phyloP scores from a whole-genome alignment of 2,329 filamentous ascomycete species.

The Exophiala alcalophila region DNA sequence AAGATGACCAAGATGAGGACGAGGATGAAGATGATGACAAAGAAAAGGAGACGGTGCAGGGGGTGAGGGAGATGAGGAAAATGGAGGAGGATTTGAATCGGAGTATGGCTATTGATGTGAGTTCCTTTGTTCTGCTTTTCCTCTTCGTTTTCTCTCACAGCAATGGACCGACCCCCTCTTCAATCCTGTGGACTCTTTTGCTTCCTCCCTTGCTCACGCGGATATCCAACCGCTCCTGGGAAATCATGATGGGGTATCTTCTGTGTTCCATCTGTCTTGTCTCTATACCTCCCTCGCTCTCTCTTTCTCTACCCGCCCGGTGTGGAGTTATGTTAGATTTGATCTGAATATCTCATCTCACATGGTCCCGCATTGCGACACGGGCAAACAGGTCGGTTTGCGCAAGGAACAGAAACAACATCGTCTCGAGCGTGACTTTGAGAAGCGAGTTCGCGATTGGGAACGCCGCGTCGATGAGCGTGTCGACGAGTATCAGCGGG shows the following conservation, averaged over 20 bases:
- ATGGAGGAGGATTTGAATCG: constrained; percentile 14
- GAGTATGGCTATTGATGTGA: constrained; percentile 22
- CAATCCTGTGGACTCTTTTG: too few relatives aligned
- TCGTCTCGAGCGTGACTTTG: constrained; percentile 20
- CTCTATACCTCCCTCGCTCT: too few relatives aligned
- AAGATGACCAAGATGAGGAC: constrained; percentile 2
- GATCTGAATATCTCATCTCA: too few relatives aligned
- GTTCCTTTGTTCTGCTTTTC: constrained; percentile 4
- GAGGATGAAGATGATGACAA: constrained; percentile 2
- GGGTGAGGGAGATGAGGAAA: constrained; percentile 1
- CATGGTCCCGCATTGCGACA: background rate
- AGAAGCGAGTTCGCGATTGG: constrained; percentile 7
- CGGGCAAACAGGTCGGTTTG: constrained; percentile 17
- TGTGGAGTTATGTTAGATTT: too few relatives aligned
- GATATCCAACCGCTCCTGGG: too few relatives aligned
- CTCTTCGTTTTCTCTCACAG: too few relatives aligned
- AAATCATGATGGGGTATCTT: too few relatives aligned
- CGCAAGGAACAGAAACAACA: constrained; percentile 22
- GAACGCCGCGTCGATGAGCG: constrained; percentile 11
- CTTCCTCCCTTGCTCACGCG: too few relatives aligned
- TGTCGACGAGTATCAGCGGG: constrained; percentile 1
- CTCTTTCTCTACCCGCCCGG: too few relatives aligned
- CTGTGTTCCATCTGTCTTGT: too few relatives aligned
- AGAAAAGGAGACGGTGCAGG: background rate
- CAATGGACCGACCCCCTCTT: too few relatives aligned